Evolutionary conservation across 495 filamentous ascomycete genomes (phyloP), one percentile per base, ranked within the genome.

Genomic region (Xylaria intraflava): DNA sequence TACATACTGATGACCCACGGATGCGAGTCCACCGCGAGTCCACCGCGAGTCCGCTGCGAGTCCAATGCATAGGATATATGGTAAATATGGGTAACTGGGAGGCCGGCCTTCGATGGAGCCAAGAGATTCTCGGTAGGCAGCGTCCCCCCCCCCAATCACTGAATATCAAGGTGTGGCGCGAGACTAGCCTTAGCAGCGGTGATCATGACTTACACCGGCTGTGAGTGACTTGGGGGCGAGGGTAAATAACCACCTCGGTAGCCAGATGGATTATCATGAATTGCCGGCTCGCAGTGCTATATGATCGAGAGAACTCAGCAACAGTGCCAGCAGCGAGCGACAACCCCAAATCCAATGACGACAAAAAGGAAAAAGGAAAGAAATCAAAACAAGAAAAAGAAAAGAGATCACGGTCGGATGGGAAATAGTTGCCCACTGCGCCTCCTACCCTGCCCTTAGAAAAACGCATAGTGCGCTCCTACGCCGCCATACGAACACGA

Each of bases 331-430:
- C 49, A 16, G 24, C 19, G 47, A 29, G 17, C n/a, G 23, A 12
- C 22, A 24, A 43, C 11, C 33, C n/a, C 22, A 40, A 40, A 49
- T 6, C 19, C 24, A 17, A 14, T 10, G 6, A 9, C 45, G 30
- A 49, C 40, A 58, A 26, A 46, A 41, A 39, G 50, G 16, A 20
- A 33, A 58, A 60, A 54, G 58, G 53, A 57, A 55, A 44, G 58
- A 59, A 56, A 44, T 41, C 19, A 54, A 36, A n/a, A n/a, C n/a
- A n/a, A n/a, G n/a, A 30, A 49, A 33, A 33, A 54, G 19, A 23
- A 24, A 61, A 59, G 57, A 58, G 51, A 53, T 52, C 30, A 53
- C 55, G 55, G 40, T 44, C 19, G 58, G 33, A 40, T 24, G 43
- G 9, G n/a, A 46, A 46, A 42, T 30, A 27, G 38, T 24, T 20